phyloP scores from a whole-genome alignment of 2,329 filamentous ascomycete genomes.

The Ophiostoma piceae region DNA sequence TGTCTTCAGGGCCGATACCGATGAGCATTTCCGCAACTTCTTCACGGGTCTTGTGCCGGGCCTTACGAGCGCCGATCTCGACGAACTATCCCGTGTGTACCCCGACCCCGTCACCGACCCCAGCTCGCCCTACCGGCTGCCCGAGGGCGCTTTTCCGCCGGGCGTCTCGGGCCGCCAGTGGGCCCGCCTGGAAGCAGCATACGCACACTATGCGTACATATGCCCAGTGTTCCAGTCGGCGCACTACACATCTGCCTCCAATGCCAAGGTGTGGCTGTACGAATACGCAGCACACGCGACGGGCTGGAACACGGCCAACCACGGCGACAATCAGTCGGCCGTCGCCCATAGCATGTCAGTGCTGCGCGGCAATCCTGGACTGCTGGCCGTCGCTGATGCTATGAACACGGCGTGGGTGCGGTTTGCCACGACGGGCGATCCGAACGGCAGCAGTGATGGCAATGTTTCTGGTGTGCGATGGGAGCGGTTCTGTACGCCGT shows the following conservation, averaged over 20 bases:
- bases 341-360: slow-evolving; percentile 41
- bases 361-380: slow-evolving; percentile 35
- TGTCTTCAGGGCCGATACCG: slow-evolving; percentile 38
- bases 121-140: slow-evolving; percentile 28
- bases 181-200: slow-evolving; percentile 54
- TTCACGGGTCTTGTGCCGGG: slow-evolving; percentile 58
- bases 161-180: slow-evolving; percentile 48
- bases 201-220: slow-evolving; percentile 61
- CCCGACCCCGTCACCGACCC: slow-evolving; percentile 48
- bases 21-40: slow-evolving; percentile 53
- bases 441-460: slow-evolving; percentile 18
- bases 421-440: slow-evolving; percentile 31
- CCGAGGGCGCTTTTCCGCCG: slow-evolving; percentile 33
- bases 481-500: slow-evolving; percentile 43
- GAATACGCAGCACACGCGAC: slow-evolving; percentile 49
- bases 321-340: slow-evolving; percentile 43
- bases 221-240: slow-evolving; percentile 59
- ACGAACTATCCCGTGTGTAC: slow-evolving; percentile 54
- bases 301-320: slow-evolving; percentile 39
- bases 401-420: slow-evolving; percentile 44
- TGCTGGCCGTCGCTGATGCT: slow-evolving; percentile 36
- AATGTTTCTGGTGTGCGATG: slow-evolving; percentile 32
- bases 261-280: slow-evolving; percentile 47
- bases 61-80: slow-evolving; percentile 48
- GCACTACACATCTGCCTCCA: slow-evolving; percentile 36